phyloP scores from a whole-genome alignment of 805 yeast species.

The Blastobotrys muscicola region DNA sequence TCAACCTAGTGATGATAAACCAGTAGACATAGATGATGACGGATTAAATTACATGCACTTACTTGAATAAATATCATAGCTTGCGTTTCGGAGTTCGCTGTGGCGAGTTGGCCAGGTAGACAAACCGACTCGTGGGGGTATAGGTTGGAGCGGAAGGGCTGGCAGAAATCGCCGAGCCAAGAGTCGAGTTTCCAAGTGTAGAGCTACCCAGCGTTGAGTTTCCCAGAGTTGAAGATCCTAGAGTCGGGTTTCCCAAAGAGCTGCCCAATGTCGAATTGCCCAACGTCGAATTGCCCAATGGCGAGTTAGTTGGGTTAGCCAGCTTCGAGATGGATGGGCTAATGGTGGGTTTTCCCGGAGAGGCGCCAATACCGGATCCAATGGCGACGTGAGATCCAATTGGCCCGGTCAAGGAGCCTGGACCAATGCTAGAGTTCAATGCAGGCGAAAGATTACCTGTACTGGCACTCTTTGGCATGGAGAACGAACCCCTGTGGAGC shows the following conservation, averaged over 20 bases:
- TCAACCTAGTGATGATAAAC: background rate
- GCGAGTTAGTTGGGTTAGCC: slow-evolving; percentile 1
- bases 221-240: too few species aligned
- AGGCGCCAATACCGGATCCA: background rate
- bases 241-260: too few species aligned
- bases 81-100: background rate
- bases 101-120: slow-evolving; percentile 14
- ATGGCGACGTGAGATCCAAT: background rate
- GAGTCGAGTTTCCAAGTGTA: slow-evolving; percentile 1
- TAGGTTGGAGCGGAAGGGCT: slow-evolving; percentile 7
- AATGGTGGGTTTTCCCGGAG: slow-evolving; percentile 1
- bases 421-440: too few species aligned
- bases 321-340: slow-evolving; percentile 2
- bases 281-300: background rate
- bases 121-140: slow-evolving; percentile 14
- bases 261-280: too few species aligned
- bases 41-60: background rate
- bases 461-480: too few species aligned
- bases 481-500: background rate
- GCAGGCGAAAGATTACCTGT: too few species aligned
- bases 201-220: too few species aligned
- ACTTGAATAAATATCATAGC: background rate
- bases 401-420: background rate
- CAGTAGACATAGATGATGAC: background rate
- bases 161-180: background rate